A percentile compares a stretch with the other conserved stretches of the same genome.
Conservation (phyloP, 148 eudicot genomes). For the Spergularia bocconei region DNA sequence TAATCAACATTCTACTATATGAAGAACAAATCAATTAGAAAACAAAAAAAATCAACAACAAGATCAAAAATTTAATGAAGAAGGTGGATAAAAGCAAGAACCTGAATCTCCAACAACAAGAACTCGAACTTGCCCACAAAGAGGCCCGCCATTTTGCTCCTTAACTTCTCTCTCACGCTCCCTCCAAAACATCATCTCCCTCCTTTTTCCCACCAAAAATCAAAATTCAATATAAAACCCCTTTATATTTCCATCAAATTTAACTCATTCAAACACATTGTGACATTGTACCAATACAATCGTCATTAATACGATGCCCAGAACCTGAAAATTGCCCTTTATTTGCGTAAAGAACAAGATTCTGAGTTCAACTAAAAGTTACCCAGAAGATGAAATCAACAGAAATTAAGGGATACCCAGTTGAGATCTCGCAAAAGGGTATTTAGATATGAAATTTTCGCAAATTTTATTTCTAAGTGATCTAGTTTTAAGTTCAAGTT, state of each 20-base stretch:
- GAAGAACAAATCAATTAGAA: not conserved
- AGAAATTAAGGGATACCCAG: not conserved
- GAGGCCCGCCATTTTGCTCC: slow-evolving; percentile 66
- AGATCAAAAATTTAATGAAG: not conserved
- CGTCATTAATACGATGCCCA: not conserved
- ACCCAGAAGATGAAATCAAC: not conserved
- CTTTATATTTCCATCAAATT: slow-evolving; percentile 12
- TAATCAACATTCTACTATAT: not conserved
- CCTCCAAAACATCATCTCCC: slow-evolving; percentile 79
- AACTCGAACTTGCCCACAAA: slow-evolving; percentile 83
- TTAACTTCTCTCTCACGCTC: slow-evolving; percentile 63
- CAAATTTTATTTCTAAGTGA: not conserved
- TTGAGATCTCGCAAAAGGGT: slow-evolving; percentile 16
- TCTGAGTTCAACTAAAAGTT: not conserved
- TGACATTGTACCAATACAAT: not conserved
- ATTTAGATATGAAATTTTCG: not conserved
- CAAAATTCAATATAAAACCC: slow-evolving; percentile 4
- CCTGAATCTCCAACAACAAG: slow-evolving; percentile 96
- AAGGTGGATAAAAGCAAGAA: slow-evolving; percentile 13
- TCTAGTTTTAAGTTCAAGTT: no score
- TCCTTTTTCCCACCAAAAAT: not conserved
- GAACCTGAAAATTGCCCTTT: not conserved
- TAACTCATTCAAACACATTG: slow-evolving; percentile 1
- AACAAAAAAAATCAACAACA: slow-evolving; percentile 10
- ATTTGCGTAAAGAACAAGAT: not conserved